A percentile compares a stretch with the other conserved stretches of the same genome.
These are phyloP conservation scores for Xylaria telfairii DNA, from an alignment of 495 filamentous ascomycete genomes.

Conservation along the genomic window DNA sequence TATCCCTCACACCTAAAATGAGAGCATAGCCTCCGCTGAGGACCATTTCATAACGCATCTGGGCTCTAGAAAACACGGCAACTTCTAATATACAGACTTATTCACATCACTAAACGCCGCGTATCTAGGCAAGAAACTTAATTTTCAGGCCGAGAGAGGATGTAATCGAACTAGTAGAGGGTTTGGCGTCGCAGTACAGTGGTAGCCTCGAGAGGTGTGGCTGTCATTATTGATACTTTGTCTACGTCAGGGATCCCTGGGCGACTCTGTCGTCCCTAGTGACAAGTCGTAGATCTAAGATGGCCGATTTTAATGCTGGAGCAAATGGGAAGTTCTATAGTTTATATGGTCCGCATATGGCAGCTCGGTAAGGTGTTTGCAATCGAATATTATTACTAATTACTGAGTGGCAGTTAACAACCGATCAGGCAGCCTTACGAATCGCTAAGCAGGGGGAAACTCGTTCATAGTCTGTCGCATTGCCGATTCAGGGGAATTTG, in stretches of 20 bases:
- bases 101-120: slow-evolving; percentile 19
- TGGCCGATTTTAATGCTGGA: neutral
- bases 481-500: slow-evolving; percentile 34
- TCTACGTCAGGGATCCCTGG: neutral
- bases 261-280: neutral
- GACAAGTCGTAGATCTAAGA: neutral
- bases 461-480: slow-evolving; percentile 40
- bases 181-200: too few species aligned
- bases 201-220: slow-evolving; percentile 5
- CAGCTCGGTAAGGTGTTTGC: neutral
- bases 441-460: slow-evolving; percentile 20
- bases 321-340: neutral
- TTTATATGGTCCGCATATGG: neutral
- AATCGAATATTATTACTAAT: neutral
- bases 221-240: slow-evolving; percentile 26
- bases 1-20: too few species aligned
- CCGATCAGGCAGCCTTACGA: neutral
- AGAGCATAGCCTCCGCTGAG: neutral
- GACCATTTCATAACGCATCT: slow-evolving; percentile 7
- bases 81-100: neutral
- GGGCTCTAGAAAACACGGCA: slow-evolving; percentile 3
- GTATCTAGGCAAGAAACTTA: slow-evolving; percentile 8
- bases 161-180: slow-evolving; percentile 22
- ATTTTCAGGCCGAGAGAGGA: neutral
- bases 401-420: neutral